These are phyloP conservation scores for Phytophthora macrochlamydospora DNA, from an alignment of 352 stramenopile species.

Conservation along the genomic window DNA sequence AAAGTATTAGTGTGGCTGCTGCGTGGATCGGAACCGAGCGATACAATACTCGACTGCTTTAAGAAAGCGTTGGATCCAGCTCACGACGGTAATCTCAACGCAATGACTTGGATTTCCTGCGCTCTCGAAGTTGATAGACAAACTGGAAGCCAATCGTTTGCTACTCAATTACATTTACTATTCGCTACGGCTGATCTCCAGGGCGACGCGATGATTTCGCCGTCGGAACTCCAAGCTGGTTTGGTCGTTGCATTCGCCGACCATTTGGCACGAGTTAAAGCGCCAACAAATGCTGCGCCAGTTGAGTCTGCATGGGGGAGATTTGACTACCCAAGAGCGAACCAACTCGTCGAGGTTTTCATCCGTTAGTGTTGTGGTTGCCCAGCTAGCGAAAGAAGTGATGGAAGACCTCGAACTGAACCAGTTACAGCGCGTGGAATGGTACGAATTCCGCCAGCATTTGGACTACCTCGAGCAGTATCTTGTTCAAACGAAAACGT, in stretches of 20 bases:
- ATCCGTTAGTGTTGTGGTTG: constrained; percentile 45
- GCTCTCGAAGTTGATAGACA: constrained; percentile 53
- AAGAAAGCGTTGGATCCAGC: constrained; percentile 70
- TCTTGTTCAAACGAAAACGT: constrained; percentile 55
- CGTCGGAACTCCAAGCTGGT: constrained; percentile 52
- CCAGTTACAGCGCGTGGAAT: constrained; percentile 65
- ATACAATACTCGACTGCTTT: constrained; percentile 43
- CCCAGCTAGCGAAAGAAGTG: constrained; percentile 58
- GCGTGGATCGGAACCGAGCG: constrained; percentile 59
- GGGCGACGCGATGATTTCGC: constrained; percentile 59
- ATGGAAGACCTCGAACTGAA: constrained; percentile 64
- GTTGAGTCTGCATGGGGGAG: constrained; percentile 26
- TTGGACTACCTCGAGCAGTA: constrained; percentile 69
- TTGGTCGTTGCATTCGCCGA: constrained; percentile 45
- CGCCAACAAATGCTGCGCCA: constrained; percentile 6
- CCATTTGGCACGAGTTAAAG: constrained; percentile 24
- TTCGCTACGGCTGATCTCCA: constrained; percentile 60
- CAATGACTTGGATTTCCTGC: constrained; percentile 74
- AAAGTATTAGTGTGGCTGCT: constrained; percentile 73
- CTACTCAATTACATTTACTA: constrained; percentile 58
- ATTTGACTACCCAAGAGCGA: constrained; percentile 18
- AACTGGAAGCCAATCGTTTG: constrained; percentile 47
- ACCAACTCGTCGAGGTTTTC: constrained; percentile 32
- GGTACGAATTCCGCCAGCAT: constrained; percentile 78
- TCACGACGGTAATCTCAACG: constrained; percentile 54